Evolutionary conservation across 805 yeast genomes (phyloP), one percentile per base, ranked within the genome.

Genomic region (Blastobotrys muscicola): DNA sequence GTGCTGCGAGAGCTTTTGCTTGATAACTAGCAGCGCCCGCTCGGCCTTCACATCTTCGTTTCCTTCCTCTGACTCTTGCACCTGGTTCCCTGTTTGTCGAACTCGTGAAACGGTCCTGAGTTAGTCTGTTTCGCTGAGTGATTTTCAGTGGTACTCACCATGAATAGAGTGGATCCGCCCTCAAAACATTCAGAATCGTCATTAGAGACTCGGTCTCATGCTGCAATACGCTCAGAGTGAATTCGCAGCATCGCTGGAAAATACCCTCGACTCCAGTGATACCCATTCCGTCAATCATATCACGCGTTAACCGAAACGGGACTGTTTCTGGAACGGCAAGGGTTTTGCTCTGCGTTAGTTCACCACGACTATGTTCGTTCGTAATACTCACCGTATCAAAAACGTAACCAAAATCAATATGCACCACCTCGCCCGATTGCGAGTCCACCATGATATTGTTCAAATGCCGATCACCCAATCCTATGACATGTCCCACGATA

Each of bases 391-490:
- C 47, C 55, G 87, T 96, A 59, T 92, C 98, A 66, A 92, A 92
- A 0, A 97, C 94, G 37, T 92, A 89, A 0, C 98, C 99, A 12
- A 92, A 66, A 61, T 92, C 99, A 52, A 92, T 94, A 59, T 94
- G 98, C 20, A 92, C 80, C 0, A 96, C 94, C 53, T 89, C 96
- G 0, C 97, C 97, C 0, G 85, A 72, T n/a, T 60, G 56, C 39
- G 70, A 69, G 59, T 92, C 97, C n/a, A 92, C 57, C 38, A 92
- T 62, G 33, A 92, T 81, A 59, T 92, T 92, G 59, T 87, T 87
- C 58, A 94, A 76, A 61, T 92, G 99, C 26, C 99, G 69, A 60
- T 92, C 99, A 4, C 99, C 99, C 4, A 92, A 69, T 0, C 99
- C 99, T 35, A 92, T 66, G 10, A 92, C 69, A 60, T 85, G 72